Evolutionary conservation across 2,329 filamentous ascomycete species (phyloP).

Genomic region (Massarina eburnea): DNA sequence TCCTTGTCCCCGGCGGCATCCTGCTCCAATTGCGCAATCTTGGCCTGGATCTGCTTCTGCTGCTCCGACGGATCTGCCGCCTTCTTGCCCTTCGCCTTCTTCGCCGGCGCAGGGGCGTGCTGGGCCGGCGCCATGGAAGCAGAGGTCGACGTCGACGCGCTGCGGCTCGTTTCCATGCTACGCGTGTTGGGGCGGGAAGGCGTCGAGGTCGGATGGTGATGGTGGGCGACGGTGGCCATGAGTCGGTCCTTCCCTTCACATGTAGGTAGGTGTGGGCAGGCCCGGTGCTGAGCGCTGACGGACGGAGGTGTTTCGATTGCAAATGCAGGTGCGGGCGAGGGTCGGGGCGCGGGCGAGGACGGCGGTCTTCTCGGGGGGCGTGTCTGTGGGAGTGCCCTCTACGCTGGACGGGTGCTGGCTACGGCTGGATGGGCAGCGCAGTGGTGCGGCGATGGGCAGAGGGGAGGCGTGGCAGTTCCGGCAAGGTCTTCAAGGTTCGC

Average conservation of each 20-base stretch:
- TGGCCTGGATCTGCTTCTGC: conserved; percentile 85
- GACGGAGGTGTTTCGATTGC: conserved; percentile 17
- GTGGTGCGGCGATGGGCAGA: neutral
- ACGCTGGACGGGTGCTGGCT: neutral
- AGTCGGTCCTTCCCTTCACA: conserved; percentile 6
- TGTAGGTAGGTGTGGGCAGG: conserved; percentile 7
- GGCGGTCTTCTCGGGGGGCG: neutral
- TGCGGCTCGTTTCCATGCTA: conserved; percentile 44
- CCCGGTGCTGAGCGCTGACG: neutral
- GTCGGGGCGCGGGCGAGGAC: neutral
- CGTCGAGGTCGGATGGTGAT: conserved; percentile 34
- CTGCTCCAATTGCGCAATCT: conserved; percentile 92
- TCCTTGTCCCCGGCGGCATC: conserved; percentile 93
- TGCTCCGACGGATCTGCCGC: conserved; percentile 82
- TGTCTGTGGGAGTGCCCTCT: neutral
- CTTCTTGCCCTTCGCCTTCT: conserved; percentile 86
- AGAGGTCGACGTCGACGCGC: conserved; percentile 43
- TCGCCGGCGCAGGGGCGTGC: conserved; percentile 57
- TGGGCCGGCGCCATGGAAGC: conserved; percentile 48
- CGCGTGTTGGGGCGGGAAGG: conserved; percentile 42
- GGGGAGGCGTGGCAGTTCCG: neutral
- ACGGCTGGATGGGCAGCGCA: neutral
- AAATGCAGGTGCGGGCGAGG: conserved; percentile 11
- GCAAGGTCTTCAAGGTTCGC: neutral
- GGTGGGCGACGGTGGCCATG: conserved; percentile 43